Evolutionary conservation across 2,329 filamentous ascomycete species (phyloP).

Genomic region (Alternaria solani): DNA sequence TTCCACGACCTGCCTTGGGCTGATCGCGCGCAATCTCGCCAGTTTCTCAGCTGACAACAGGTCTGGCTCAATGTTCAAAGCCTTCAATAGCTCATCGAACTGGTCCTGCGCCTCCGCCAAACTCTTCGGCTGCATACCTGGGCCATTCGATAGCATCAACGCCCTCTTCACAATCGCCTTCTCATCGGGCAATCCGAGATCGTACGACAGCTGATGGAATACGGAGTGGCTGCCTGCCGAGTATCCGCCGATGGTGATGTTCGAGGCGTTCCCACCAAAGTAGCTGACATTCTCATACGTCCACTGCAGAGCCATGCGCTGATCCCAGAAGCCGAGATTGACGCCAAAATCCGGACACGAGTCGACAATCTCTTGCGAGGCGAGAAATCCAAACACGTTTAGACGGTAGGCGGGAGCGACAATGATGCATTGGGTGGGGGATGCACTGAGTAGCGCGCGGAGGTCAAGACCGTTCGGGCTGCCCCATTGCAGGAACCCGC

Average conservation of each 20-base stretch:
- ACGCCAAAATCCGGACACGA: constrained; percentile 45
- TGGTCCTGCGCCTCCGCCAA: constrained; percentile 59
- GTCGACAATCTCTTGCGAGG: constrained; percentile 58
- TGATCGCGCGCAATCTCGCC: constrained; percentile 52
- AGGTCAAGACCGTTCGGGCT: constrained; percentile 58
- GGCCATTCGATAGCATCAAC: constrained; percentile 64
- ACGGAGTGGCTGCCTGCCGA: constrained; percentile 65
- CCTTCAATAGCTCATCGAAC: constrained; percentile 60
- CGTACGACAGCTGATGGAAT: constrained; percentile 66
- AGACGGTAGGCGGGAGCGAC: constrained; percentile 66
- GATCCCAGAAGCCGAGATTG: constrained; percentile 67
- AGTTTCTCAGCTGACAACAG: constrained; percentile 57
- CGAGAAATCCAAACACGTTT: constrained; percentile 65
- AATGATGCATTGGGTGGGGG: constrained; percentile 56
- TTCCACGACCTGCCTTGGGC: constrained; percentile 53
- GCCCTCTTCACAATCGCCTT: constrained; percentile 60
- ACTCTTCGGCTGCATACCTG: constrained; percentile 62
- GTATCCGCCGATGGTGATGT: constrained; percentile 65
- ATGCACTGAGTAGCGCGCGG: constrained; percentile 59
- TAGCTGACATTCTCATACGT: constrained; percentile 59
- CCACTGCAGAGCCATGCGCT: constrained; percentile 65
- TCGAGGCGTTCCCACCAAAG: constrained; percentile 61
- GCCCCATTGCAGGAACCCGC: constrained; percentile 66
- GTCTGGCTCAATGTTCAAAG: constrained; percentile 54
- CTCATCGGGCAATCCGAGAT: constrained; percentile 58